These are phyloP conservation scores for Hymenochaete sp. DNA, from an alignment of 1,284 basidiomycete genomes.

Conservation along the genomic window DNA sequence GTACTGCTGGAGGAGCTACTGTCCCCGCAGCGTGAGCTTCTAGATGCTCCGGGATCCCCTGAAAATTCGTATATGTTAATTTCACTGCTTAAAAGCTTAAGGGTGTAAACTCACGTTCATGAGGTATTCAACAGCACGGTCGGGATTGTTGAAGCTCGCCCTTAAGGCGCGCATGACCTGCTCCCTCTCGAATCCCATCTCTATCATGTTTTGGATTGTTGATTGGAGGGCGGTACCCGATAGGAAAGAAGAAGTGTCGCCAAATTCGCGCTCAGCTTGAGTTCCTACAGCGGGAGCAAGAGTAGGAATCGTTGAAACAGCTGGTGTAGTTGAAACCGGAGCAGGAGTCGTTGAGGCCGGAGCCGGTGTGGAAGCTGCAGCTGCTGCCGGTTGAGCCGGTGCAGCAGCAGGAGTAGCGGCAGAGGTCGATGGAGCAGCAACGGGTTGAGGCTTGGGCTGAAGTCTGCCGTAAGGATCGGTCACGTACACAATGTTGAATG, in stretches of 20 bases:
- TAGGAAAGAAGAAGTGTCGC: conserved; percentile 54
- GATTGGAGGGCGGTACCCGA: conserved; percentile 67
- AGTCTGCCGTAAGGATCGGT: conserved; percentile 4
- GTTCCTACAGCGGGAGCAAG: conserved; percentile 25
- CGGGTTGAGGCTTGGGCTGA: conserved; percentile 50
- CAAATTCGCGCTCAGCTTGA: conserved; percentile 32
- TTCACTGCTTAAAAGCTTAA: conserved; percentile 8
- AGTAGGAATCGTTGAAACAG: conserved; percentile 27
- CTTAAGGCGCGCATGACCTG: conserved; percentile 82
- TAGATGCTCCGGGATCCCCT: conserved; percentile 80
- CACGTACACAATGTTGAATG: conserved; percentile 2
- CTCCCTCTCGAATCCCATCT: conserved; percentile 93
- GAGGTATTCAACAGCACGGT: conserved; percentile 95
- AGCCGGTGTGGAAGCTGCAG: conserved; percentile 28
- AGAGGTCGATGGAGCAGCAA: conserved; percentile 24
- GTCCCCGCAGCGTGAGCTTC: conserved; percentile 38
- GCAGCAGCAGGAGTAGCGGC: conserved; percentile 30
- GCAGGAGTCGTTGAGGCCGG: conserved; percentile 28
- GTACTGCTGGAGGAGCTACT: conserved; percentile 28
- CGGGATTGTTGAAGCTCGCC: conserved; percentile 97
- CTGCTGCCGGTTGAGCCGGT: conserved; percentile 26
- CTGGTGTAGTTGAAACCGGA: conserved; percentile 32
- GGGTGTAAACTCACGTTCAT: conserved; percentile 64
- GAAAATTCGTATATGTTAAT: conserved; percentile 11
- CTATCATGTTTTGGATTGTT: conserved; percentile 75